These are phyloP conservation scores for Suhomyces sp. DNA, from an alignment of 805 yeast species.

Conservation along the genomic window DNA sequence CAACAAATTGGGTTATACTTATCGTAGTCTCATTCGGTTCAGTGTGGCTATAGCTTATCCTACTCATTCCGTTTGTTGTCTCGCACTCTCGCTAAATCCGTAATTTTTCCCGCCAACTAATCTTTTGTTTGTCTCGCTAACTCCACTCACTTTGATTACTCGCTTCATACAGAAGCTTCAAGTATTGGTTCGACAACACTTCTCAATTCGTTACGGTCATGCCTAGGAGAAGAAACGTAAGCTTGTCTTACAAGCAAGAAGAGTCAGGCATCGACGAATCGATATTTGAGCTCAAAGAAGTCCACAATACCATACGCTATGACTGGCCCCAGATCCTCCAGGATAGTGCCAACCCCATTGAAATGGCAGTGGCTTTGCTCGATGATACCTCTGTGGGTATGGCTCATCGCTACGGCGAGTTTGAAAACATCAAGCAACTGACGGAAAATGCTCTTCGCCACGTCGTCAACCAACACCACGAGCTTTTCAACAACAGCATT, in stretches of 20 bases:
- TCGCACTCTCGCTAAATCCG: background rate
- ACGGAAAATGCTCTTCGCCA: constrained; percentile 57
- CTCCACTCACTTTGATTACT: background rate
- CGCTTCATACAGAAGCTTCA: background rate
- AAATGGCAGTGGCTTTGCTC: constrained; percentile 74
- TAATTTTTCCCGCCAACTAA: background rate
- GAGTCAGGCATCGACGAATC: constrained; percentile 15
- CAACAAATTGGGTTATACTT: too few species aligned
- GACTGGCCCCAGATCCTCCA: constrained; percentile 44
- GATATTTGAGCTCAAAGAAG: constrained; percentile 34
- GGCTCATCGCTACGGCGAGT: constrained; percentile 70
- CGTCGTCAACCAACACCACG: constrained; percentile 79
- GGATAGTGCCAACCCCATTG: constrained; percentile 71
- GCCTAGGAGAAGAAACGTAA: background rate
- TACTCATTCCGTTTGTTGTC: too few species aligned
- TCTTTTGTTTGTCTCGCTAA: background rate
- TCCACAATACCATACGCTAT: constrained; percentile 34
- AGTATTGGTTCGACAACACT: background rate
- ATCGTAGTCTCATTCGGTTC: too few species aligned
- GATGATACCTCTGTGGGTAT: constrained; percentile 91
- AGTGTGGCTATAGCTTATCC: background rate
- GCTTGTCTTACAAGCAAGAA: background rate
- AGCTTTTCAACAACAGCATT: constrained; percentile 78
- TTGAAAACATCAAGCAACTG: constrained; percentile 54
- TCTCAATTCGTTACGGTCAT: constrained; percentile 7